Conservation (phyloP, 2,329 filamentous ascomycete genomes). For the Acarospora socialis region DNA sequence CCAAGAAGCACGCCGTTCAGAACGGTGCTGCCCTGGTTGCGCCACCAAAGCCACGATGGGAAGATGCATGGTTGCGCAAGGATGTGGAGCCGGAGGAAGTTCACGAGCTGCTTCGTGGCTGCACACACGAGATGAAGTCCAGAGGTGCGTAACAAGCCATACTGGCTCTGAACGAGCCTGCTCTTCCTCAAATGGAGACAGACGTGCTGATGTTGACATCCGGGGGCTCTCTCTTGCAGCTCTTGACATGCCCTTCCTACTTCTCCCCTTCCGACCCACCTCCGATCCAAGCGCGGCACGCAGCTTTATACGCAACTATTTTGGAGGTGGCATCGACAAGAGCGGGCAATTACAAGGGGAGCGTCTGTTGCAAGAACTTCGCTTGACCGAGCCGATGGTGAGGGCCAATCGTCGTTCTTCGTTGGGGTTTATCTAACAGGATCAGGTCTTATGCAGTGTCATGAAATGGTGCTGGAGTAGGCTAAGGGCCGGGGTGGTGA, state of each 20-base stretch:
- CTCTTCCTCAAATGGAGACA: too few relatives aligned
- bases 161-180: too few relatives aligned
- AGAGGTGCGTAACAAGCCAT: constrained; percentile 71
- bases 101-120: constrained; percentile 69
- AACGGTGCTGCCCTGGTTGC: constrained; percentile 37
- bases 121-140: constrained; percentile 82
- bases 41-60: constrained; percentile 63
- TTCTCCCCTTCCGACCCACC: constrained; percentile 85
- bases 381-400: constrained; percentile 90
- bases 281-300: constrained; percentile 85
- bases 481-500: constrained; percentile 77
- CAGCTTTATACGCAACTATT: constrained; percentile 86
- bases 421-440: constrained; percentile 18
- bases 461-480: constrained; percentile 98
- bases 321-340: constrained; percentile 43
- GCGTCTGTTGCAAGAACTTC: constrained; percentile 65
- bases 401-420: constrained; percentile 18
- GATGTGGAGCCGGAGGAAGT: constrained; percentile 81
- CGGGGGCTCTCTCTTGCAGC: too few relatives aligned
- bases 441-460: constrained; percentile 76
- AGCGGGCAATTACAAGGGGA: constrained; percentile 51
- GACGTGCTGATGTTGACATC: too few relatives aligned
- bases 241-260: constrained; percentile 79
- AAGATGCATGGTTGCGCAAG: constrained; percentile 72
- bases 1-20: constrained; percentile 44